Conservation (phyloP, 345 rosid genomes). For the Clausena lansium region DNA sequence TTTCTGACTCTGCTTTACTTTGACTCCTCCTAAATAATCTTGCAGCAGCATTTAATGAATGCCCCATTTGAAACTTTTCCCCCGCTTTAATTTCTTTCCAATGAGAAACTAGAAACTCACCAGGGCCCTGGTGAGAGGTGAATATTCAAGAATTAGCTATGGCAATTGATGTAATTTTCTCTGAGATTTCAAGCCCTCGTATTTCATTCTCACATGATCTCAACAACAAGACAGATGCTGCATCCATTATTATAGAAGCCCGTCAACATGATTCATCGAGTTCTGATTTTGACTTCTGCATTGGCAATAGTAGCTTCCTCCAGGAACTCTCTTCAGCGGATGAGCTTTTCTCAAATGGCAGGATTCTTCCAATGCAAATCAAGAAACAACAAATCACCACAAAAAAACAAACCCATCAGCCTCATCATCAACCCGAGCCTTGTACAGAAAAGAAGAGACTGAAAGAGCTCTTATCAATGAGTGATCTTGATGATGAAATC, state of each 20-base stretch:
- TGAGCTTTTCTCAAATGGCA: constrained; percentile 87
- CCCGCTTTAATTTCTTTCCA: constrained; percentile 22
- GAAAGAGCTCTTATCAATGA: constrained; percentile 61
- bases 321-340: constrained; percentile 74
- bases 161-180: constrained; percentile 69
- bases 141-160: constrained; percentile 20
- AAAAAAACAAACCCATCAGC: constrained; percentile 5
- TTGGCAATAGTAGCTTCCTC: constrained; percentile 33
- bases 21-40: constrained; percentile 20
- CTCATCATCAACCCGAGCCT: constrained; percentile 24
- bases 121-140: no score
- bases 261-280: neutral
- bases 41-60: constrained; percentile 19
- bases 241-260: neutral
- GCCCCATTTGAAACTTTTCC: constrained; percentile 25
- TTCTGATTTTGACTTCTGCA: constrained; percentile 70
- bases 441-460: constrained; percentile 60
- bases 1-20: constrained; percentile 45
- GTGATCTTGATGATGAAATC: constrained; percentile 20
- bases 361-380: constrained; percentile 68
- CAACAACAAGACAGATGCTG: constrained; percentile 35
- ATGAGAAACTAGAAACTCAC: neutral
- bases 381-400: constrained; percentile 34
- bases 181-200: constrained; percentile 66
- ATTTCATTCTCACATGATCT: constrained; percentile 76